Evolutionary conservation across 2,329 filamentous ascomycete genomes (phyloP).

Genomic region (Pseudogymnoascus sp.): DNA sequence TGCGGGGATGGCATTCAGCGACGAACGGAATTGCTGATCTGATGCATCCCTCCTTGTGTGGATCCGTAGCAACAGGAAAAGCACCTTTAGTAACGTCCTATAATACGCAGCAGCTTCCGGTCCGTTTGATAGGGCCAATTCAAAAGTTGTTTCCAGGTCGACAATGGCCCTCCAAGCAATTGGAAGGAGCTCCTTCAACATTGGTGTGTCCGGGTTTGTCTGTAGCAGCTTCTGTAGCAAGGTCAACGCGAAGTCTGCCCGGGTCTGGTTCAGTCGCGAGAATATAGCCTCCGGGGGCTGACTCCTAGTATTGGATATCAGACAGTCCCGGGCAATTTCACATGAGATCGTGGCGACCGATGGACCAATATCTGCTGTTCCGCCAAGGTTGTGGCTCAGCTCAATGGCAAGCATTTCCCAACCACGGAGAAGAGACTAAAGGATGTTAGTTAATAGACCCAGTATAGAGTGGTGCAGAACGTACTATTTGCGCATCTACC

Average conservation of each 20-base stretch:
- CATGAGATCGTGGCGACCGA: constrained; percentile 39
- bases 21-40: constrained; percentile 26
- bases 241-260: constrained; percentile 74
- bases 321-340: constrained; percentile 63
- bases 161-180: constrained; percentile 54
- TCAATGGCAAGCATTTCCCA: constrained; percentile 87
- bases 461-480: constrained; percentile 25
- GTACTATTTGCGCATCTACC: constrained; percentile 82
- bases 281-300: constrained; percentile 77
- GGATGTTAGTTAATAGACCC: constrained; percentile 20
- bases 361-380: constrained; percentile 41
- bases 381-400: constrained; percentile 52
- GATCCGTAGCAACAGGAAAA: constrained; percentile 73
- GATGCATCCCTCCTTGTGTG: constrained; percentile 30
- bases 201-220: constrained; percentile 39
- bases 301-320: constrained; percentile 66
- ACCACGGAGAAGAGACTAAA: constrained; percentile 68
- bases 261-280: constrained; percentile 62
- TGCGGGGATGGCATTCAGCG: constrained; percentile 16
- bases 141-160: constrained; percentile 47
- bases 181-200: constrained; percentile 44
- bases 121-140: constrained; percentile 46
- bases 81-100: constrained; percentile 70
- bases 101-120: constrained; percentile 57
- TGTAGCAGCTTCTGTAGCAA: constrained; percentile 72